Evolutionary conservation across 2,329 filamentous ascomycete genomes (phyloP).

Genomic region (Biscogniauxia mediterranea): DNA sequence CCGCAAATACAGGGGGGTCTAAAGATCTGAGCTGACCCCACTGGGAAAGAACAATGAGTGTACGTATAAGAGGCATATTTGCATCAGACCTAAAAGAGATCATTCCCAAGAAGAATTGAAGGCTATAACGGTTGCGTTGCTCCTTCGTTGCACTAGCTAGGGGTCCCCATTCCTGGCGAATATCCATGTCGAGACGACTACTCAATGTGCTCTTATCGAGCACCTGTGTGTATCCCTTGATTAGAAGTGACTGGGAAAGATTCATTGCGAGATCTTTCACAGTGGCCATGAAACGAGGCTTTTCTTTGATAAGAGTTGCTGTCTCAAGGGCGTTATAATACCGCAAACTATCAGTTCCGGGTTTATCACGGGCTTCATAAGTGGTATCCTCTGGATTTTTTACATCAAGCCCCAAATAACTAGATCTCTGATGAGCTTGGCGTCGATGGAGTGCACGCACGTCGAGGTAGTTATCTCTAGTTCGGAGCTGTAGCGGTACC

Average conservation of each 20-base stretch:
- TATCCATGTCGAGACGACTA: constrained; percentile 22
- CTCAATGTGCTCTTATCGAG: constrained; percentile 23
- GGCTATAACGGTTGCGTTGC: constrained; percentile 6
- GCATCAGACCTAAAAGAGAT: constrained; percentile 26
- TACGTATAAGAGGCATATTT: constrained; percentile 25
- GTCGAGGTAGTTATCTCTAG: constrained; percentile 20
- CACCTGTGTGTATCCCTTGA: constrained; percentile 20
- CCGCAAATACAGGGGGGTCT: constrained; percentile 34
- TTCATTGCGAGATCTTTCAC: constrained; percentile 17
- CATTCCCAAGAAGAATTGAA: constrained; percentile 27
- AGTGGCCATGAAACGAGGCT: constrained; percentile 16
- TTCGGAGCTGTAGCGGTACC: background rate
- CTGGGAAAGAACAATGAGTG: constrained; percentile 44
- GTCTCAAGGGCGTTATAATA: constrained; percentile 22
- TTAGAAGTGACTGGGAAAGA: constrained; percentile 19
- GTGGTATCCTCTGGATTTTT: constrained; percentile 6
- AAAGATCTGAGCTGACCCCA: constrained; percentile 39
- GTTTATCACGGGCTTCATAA: constrained; percentile 21
- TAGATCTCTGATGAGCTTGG: constrained; percentile 26
- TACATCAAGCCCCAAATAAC: constrained; percentile 5
- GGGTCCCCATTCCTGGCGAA: constrained; percentile 26
- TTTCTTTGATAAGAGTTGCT: constrained; percentile 9
- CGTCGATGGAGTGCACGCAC: constrained; percentile 25
- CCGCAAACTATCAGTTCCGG: constrained; percentile 9
- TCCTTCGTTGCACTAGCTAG: constrained; percentile 22